A percentile compares a stretch with the other conserved stretches of the same genome.
phyloP scores from a whole-genome alignment of 495 filamentous ascomycete species.

The Podospora australis region DNA sequence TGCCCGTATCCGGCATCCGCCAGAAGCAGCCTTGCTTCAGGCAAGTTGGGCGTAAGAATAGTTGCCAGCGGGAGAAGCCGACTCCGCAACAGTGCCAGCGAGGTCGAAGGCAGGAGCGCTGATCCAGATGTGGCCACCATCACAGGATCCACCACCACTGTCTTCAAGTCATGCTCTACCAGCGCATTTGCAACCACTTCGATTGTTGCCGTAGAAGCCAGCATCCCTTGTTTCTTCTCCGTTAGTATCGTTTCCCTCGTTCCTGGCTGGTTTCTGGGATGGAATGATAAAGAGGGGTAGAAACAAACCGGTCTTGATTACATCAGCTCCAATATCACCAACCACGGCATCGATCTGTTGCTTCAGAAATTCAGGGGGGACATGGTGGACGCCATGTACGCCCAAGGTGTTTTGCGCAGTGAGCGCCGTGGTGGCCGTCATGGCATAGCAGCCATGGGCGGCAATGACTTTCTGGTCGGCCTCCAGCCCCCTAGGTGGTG shows the following conservation, averaged over 20 bases:
- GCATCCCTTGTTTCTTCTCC: constrained; percentile 60
- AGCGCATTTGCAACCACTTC: constrained; percentile 66
- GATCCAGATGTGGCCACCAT: constrained; percentile 89
- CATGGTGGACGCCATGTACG: constrained; percentile 72
- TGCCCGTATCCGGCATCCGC: constrained; percentile 46
- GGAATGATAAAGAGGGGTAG: background rate
- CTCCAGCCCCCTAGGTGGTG: constrained; percentile 92
- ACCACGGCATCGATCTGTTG: constrained; percentile 81
- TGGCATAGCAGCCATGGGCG: constrained; percentile 86
- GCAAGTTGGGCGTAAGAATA: constrained; percentile 85
- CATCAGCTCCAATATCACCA: constrained; percentile 78
- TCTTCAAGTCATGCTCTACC: constrained; percentile 49
- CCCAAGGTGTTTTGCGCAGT: constrained; percentile 92
- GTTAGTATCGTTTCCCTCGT: background rate
- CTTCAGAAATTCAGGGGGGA: constrained; percentile 69
- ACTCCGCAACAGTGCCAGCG: constrained; percentile 57
- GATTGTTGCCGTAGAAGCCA: constrained; percentile 73
- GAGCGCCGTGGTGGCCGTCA: constrained; percentile 92
- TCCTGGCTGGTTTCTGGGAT: no score
- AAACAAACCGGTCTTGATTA: constrained; percentile 78
- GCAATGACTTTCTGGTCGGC: constrained; percentile 94
- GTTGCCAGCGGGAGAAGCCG: constrained; percentile 70
- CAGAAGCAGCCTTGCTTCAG: constrained; percentile 74
- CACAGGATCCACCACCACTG: constrained; percentile 81
- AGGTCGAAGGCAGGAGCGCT: constrained; percentile 62